phyloP scores from a whole-genome alignment of 2,329 filamentous ascomycete species.

The Fusarium temperatum region DNA sequence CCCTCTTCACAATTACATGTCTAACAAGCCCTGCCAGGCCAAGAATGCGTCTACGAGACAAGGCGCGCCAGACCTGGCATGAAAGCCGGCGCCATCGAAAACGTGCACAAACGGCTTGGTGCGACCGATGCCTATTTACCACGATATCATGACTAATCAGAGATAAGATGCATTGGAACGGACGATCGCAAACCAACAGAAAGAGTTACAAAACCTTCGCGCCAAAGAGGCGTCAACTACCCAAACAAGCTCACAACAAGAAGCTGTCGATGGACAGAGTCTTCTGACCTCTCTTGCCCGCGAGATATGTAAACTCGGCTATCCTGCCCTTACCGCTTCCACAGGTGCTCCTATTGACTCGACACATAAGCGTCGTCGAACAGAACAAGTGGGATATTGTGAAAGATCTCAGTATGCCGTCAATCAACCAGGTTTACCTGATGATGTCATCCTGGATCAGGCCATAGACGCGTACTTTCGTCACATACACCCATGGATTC shows the following conservation, averaged over 20 bases:
- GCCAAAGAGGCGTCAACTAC: not conserved
- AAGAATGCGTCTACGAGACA: slow-evolving; percentile 16
- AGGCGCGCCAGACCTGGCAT: slow-evolving; percentile 50
- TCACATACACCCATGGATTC: slow-evolving; percentile 32
- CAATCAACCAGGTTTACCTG: not conserved
- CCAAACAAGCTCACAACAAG: not conserved
- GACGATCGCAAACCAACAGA: slow-evolving; percentile 24
- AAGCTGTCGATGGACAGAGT: not conserved
- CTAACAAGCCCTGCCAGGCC: not conserved
- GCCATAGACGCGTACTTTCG: slow-evolving; percentile 25
- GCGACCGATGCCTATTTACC: not conserved
- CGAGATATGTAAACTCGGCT: slow-evolving; percentile 13
- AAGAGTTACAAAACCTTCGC: not conserved
- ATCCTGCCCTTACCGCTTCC: not conserved
- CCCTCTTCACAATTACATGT: rapidly evolving
- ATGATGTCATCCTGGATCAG: slow-evolving; percentile 8
- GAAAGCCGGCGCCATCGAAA: slow-evolving; percentile 50
- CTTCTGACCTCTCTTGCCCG: slow-evolving; percentile 17
- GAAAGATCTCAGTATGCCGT: not conserved
- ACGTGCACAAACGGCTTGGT: slow-evolving; percentile 46
- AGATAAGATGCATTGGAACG: slow-evolving; percentile 18
- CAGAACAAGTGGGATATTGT: not conserved
- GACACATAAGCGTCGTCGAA: slow-evolving; percentile 12
- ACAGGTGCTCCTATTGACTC: not conserved
- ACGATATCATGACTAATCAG: not conserved